Conservation (phyloP, 2,329 filamentous ascomycete genomes). For the Metarhizium album region DNA sequence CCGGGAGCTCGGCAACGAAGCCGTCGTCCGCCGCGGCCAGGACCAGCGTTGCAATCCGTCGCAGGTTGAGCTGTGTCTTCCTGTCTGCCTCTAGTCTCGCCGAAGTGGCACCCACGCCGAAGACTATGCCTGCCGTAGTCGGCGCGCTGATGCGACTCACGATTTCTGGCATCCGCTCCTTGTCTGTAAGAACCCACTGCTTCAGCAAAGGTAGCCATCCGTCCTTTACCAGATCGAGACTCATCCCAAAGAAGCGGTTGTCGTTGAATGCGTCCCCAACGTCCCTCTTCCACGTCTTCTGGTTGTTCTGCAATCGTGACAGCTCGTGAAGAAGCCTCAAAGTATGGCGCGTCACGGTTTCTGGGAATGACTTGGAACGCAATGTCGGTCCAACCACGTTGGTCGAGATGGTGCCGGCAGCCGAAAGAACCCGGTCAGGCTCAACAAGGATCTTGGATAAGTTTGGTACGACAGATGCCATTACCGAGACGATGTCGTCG, state of each 20-base stretch:
- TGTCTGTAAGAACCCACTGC: conserved; percentile 78
- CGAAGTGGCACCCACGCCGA: conserved; percentile 92
- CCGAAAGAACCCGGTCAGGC: conserved; percentile 68
- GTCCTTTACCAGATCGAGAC: conserved; percentile 51
- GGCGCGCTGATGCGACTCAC: conserved; percentile 70
- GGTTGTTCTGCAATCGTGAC: conserved; percentile 63
- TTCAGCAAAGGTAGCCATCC: conserved; percentile 77
- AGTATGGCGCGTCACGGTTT: conserved; percentile 63
- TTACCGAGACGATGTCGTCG: conserved; percentile 69
- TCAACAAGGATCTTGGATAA: conserved; percentile 77
- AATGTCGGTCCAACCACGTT: conserved; percentile 75
- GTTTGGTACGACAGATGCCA: conserved; percentile 68
- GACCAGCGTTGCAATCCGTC: conserved; percentile 69
- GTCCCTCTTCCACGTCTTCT: conserved; percentile 90
- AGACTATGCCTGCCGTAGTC: conserved; percentile 90
- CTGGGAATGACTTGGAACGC: conserved; percentile 76
- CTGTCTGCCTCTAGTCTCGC: conserved; percentile 91
- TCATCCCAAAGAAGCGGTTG: conserved; percentile 67
- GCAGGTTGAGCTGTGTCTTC: conserved; percentile 80
- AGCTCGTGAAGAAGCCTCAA: conserved; percentile 68
- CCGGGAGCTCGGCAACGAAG: conserved; percentile 64
- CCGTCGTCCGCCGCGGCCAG: conserved; percentile 68
- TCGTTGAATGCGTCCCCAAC: conserved; percentile 89
- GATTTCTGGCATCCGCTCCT: conserved; percentile 76
- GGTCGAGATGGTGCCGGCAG: conserved; percentile 69